phyloP scores from a whole-genome alignment of 2,329 filamentous ascomycete species.

The Penicillium psychrosexuale region DNA sequence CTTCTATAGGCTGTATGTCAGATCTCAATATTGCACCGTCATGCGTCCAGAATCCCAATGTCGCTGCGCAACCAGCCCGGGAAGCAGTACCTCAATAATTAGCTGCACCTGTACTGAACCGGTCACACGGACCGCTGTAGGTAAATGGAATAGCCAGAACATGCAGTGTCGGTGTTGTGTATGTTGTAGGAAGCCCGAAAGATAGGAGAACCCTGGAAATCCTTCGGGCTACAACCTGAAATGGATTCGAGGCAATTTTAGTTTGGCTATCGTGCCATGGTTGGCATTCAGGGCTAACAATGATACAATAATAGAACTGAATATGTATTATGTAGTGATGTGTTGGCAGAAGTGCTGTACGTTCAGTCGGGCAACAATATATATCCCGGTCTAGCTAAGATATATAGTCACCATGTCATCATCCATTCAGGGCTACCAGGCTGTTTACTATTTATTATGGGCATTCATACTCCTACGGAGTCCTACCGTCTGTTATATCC shows the following conservation, averaged over 20 bases:
- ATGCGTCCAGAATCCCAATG: neutral
- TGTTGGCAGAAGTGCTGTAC: slow-evolving; percentile 13
- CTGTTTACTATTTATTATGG: no score
- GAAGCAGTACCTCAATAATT: slow-evolving; percentile 3
- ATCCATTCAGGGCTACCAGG: no score
- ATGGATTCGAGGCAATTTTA: neutral
- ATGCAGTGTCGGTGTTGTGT: neutral
- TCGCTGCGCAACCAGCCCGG: neutral
- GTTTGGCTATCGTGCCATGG: slow-evolving; percentile 10
- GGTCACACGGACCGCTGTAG: neutral
- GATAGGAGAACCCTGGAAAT: neutral
- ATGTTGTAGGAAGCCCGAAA: neutral
- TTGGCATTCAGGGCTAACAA: slow-evolving; percentile 7
- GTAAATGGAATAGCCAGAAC: neutral
- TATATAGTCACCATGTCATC: neutral
- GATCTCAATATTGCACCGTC: neutral
- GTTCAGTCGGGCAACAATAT: slow-evolving; percentile 13
- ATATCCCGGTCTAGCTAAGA: neutral
- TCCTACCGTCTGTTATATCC: neutral
- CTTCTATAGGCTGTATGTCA: neutral
- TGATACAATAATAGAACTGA: neutral
- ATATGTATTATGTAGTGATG: slow-evolving; percentile 11
- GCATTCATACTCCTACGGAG: neutral
- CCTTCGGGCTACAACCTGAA: neutral
- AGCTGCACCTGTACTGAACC: neutral